Percentiles rank a stretch among this genome's conserved stretches.
Evolutionary conservation across 768 basidiomycete genomes (phyloP).

Genomic region (Podaxis sp.): DNA sequence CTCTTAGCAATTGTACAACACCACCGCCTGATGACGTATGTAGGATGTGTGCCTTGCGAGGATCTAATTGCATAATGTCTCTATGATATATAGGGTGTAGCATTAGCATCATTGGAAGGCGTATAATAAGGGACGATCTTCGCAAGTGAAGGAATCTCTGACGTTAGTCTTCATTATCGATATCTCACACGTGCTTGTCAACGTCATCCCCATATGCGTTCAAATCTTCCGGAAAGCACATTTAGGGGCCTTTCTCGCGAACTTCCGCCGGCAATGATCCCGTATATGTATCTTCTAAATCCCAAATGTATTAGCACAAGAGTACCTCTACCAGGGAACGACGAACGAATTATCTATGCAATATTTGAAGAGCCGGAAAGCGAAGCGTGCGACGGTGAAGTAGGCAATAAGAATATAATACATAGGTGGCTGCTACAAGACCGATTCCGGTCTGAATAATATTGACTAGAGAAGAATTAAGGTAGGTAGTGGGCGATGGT

Average conservation of each 20-base stretch:
- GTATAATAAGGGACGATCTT: no score
- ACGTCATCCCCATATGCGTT: neutral
- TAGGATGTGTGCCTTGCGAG: neutral
- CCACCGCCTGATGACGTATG: neutral
- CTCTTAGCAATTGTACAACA: neutral
- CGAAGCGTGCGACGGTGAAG: neutral
- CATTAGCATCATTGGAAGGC: no score
- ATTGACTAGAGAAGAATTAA: neutral
- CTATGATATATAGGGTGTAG: no score
- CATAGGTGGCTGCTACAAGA: constrained; percentile 2
- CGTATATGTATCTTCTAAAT: neutral
- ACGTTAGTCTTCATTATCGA: neutral
- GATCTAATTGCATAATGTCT: neutral
- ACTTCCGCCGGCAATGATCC: neutral
- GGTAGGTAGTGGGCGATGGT: neutral
- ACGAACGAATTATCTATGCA: constrained; percentile 1
- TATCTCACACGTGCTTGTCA: neutral
- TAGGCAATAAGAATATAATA: neutral
- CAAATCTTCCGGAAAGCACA: neutral
- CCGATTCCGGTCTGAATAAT: neutral
- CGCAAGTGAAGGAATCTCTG: no score
- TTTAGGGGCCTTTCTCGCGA: neutral
- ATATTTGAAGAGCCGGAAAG: constrained; percentile 1
- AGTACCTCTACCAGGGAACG: neutral
- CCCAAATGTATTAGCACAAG: neutral